Conservation (phyloP, 2,329 filamentous ascomycete species). For the Tolypocladium ovalisporum region DNA sequence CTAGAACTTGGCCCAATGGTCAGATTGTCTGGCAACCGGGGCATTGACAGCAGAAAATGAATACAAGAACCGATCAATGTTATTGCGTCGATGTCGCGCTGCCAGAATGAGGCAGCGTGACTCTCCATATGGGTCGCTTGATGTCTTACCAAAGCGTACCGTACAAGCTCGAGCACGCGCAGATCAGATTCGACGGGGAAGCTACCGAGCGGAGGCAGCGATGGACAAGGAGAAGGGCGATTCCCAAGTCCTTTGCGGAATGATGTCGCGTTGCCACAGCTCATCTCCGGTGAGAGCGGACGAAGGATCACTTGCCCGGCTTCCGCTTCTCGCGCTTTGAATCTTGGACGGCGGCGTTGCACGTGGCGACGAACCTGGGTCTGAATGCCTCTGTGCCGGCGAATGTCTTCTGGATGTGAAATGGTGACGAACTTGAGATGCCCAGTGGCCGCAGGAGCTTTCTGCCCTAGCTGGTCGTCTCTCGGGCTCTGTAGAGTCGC, state of each 20-base stretch:
- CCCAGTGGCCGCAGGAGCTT: background rate
- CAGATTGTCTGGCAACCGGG: background rate
- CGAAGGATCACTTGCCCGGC: background rate
- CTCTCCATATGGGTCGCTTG: background rate
- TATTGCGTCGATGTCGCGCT: background rate
- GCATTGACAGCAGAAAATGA: background rate
- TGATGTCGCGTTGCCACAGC: background rate
- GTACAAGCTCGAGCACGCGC: background rate
- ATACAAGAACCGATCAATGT: background rate
- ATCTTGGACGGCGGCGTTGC: background rate
- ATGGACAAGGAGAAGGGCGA: background rate
- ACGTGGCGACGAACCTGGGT: background rate
- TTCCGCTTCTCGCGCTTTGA: background rate
- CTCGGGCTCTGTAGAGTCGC: background rate
- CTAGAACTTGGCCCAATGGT: background rate
- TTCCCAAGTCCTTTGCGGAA: background rate
- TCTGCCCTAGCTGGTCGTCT: background rate
- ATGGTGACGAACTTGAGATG: background rate
- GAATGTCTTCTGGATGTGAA: background rate
- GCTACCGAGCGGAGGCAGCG: background rate
- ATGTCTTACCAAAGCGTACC: background rate
- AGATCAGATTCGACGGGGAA: background rate
- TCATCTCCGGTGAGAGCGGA: background rate
- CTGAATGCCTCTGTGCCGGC: background rate
- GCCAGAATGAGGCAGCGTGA: background rate